Conservation (phyloP, 768 basidiomycete genomes). For the Leucosporidium creatinivorum region DNA sequence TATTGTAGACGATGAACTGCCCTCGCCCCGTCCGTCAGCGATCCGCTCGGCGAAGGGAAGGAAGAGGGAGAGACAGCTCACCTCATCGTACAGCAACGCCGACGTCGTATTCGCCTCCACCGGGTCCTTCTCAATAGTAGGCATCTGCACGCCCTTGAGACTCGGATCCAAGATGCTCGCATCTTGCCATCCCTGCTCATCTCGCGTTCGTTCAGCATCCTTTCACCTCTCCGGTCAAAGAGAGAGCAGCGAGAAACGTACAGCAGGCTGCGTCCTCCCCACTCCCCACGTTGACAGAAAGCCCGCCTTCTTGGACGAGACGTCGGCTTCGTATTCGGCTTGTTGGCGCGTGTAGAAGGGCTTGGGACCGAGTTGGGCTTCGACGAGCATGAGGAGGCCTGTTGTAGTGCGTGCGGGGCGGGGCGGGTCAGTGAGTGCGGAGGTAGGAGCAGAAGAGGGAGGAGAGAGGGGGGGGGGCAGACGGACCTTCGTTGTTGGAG, state of each 20-base stretch:
- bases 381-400: constrained; percentile 4
- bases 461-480: neutral
- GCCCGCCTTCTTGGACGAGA: neutral
- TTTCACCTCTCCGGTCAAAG: no score
- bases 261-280: neutral
- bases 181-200: neutral
- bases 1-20: neutral
- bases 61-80: neutral
- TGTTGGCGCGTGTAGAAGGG: neutral
- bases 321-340: constrained; percentile 48
- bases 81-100: neutral
- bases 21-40: neutral
- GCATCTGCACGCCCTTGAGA: neutral
- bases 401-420: neutral
- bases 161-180: neutral
- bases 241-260: no score
- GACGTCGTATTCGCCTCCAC: neutral
- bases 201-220: no score
- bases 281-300: neutral
- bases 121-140: neutral
- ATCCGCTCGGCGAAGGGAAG: neutral
- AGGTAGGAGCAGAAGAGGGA: neutral
- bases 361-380: constrained; percentile 2
- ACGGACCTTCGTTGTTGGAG: constrained; percentile 4
- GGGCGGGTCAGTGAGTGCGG: neutral